Conservation (phyloP, 1,139 yeast species). For the Candida labiduridarum region DNA sequence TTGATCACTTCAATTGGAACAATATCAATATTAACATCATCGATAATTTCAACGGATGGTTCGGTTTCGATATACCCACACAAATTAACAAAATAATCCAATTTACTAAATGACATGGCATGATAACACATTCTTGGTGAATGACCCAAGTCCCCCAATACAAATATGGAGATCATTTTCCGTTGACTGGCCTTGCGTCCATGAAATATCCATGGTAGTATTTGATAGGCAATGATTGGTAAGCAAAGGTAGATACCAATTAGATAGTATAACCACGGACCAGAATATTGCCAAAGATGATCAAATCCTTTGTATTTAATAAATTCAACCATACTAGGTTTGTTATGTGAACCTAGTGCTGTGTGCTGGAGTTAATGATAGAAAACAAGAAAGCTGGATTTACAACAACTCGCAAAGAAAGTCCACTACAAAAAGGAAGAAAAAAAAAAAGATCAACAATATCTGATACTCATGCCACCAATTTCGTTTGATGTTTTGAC, state of each 20-base stretch:
- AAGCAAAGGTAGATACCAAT: constrained; percentile 36
- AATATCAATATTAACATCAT: constrained; percentile 55
- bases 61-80: constrained; percentile 79
- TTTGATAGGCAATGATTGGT: constrained; percentile 38
- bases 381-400: no score
- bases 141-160: constrained; percentile 91
- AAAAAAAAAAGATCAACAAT: neutral
- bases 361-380: no score
- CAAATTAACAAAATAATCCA: constrained; percentile 74
- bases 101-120: constrained; percentile 71
- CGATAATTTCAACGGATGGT: constrained; percentile 53
- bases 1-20: constrained; percentile 49
- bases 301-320: constrained; percentile 30
- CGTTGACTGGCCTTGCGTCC: constrained; percentile 26
- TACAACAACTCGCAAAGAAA: no score
- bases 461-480: no score
- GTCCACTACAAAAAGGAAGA: neutral
- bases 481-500: no score
- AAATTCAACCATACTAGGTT: constrained; percentile 7
- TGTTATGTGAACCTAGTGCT: no score
- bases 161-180: constrained; percentile 70
- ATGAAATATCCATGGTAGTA: constrained; percentile 33
- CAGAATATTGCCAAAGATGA: constrained; percentile 30
- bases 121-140: constrained; percentile 97
- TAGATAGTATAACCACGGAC: constrained; percentile 44